Evolutionary conservation across 176 grass and related monocot genomes (phyloP), one percentile per base, ranked within the genome.

Genomic region (Oryza coarctata): DNA sequence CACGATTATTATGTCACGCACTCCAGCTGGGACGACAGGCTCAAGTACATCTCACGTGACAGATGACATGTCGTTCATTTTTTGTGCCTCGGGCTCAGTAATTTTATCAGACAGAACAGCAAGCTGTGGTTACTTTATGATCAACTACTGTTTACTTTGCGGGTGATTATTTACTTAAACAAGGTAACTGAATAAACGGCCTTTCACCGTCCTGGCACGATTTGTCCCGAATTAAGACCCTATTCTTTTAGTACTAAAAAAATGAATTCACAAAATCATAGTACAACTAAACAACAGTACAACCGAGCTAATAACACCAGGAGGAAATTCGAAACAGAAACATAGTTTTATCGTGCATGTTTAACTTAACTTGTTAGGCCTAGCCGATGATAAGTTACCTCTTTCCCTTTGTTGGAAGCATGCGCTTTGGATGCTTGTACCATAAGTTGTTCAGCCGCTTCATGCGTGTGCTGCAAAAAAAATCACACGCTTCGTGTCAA

Each of bases 171-270:
- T 66, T 57, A 83, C 75, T 4, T 2, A 25, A 70, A 61, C 75
- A 80, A 80, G 62, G 81, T 85, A 85, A 89, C 82, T 52, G 82
- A 89, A 85, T 26, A 85, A 89, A 85, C 87, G 77, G 39, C 82
- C 76, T 75, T 65, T 76, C 71, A 85, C 87, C 81, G 87, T 7
- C 69, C 69, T 73, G 64, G 14, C 71, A 57, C 39, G 20, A 30
- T 3, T 63, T 73, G 80, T 72, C 57, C 12, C 3, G 57, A 73
- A 73, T 31, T 38, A 10, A 73, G 36, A 31, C 26, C 65, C 28
- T 55, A 44, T 68, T 68, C 20, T 68, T 12, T 35, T 15, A 57
- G 58, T 62, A 14, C 7, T 32, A 13, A 14, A 1, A 38, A 43
- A 27, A 73, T 25, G 63, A 25, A 12, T 28, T 43, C 26, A 22